Evolutionary conservation across 2,329 filamentous ascomycete species (phyloP).

Genomic region (Penicillium sumatraense): DNA sequence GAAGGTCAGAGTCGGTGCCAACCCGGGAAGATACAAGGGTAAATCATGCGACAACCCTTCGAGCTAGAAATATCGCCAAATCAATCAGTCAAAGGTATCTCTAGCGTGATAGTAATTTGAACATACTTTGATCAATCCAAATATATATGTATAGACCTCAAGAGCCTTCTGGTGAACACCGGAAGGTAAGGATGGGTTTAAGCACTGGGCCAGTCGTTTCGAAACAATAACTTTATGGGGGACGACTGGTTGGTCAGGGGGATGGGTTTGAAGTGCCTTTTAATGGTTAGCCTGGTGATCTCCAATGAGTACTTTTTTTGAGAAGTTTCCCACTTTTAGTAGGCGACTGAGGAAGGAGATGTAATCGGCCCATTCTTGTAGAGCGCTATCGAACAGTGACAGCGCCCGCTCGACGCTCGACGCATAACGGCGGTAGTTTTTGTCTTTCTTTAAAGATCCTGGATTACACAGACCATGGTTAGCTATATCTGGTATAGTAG

Average conservation of each 20-base stretch:
- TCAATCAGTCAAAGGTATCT: constrained; percentile 19
- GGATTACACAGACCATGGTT: constrained; percentile 9
- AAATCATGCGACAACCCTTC: constrained; percentile 82
- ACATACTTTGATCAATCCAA: constrained; percentile 76
- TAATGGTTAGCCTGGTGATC: background rate
- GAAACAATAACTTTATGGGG: constrained; percentile 83
- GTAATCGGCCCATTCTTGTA: constrained; percentile 99
- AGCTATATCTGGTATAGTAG: too few species aligned
- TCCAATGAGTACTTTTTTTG: too few species aligned
- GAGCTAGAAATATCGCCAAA: constrained; percentile 43
- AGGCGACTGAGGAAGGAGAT: constrained; percentile 94
- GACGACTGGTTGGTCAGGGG: constrained; percentile 70
- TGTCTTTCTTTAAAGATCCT: constrained; percentile 60
- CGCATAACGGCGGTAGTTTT: constrained; percentile 83
- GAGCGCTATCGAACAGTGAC: constrained; percentile 84
- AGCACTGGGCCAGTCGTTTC: constrained; percentile 90
- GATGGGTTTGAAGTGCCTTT: constrained; percentile 86
- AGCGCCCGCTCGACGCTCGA: constrained; percentile 84
- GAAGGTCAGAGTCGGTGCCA: constrained; percentile 88
- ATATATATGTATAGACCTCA: constrained; percentile 90
- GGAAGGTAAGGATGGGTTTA: constrained; percentile 90
- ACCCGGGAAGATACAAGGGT: constrained; percentile 83
- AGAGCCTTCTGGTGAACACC: constrained; percentile 97
- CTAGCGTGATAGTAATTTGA: background rate
- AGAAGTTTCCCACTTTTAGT: constrained; percentile 75